phyloP scores from a whole-genome alignment of 2,329 filamentous ascomycete species.

The Graphiopsis chlorocephala region DNA sequence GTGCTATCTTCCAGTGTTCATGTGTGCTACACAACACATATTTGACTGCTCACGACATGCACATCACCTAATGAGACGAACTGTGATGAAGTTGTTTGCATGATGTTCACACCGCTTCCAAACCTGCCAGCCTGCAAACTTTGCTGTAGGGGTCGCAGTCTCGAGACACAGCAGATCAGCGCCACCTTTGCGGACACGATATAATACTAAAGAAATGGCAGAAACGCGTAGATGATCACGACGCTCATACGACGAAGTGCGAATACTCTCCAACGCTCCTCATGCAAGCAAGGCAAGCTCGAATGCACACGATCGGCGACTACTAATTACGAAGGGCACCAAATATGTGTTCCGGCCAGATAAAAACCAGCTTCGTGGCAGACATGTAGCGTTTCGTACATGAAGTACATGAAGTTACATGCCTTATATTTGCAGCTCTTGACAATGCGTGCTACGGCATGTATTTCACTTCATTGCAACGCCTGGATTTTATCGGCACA shows the following conservation, averaged over 20 bases:
- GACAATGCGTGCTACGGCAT: not conserved
- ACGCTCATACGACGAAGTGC: too few relatives aligned
- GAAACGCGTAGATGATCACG: too few relatives aligned
- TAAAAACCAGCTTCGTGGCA: not conserved
- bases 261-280: too few relatives aligned
- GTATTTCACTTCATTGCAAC: not conserved
- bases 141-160: too few relatives aligned
- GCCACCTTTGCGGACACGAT: too few relatives aligned
- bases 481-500: not conserved
- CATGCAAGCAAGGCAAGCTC: too few relatives aligned
- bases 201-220: too few relatives aligned
- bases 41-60: not conserved
- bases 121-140: too few relatives aligned
- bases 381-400: not conserved
- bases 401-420: not conserved
- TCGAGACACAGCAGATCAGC: too few relatives aligned
- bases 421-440: not conserved
- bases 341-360: not conserved
- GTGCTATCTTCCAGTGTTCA: not conserved
- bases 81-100: not conserved
- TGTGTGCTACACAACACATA: not conserved
- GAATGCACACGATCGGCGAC: too few relatives aligned
- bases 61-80: not conserved
- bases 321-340: too few relatives aligned
- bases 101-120: not conserved